phyloP scores from a whole-genome alignment of 2,329 filamentous ascomycete species.

The Colletotrichum tamarilloi region DNA sequence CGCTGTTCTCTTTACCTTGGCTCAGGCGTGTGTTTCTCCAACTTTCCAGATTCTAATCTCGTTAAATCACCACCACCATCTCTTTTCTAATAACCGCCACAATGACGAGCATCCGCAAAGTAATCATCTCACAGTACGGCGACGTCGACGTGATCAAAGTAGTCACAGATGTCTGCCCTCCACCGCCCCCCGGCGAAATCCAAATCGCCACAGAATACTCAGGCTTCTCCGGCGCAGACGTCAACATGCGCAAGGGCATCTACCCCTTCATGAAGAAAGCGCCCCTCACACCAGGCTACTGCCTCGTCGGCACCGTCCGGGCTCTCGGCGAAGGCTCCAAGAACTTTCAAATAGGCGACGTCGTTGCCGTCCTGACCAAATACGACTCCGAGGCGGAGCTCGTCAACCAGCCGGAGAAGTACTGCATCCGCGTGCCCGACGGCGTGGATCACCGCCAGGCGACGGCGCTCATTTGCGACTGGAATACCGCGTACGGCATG shows the following conservation, averaged over 20 bases:
- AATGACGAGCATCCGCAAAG: slow-evolving; percentile 53
- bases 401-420: slow-evolving; percentile 58
- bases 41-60: background rate
- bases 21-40: background rate
- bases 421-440: slow-evolving; percentile 54
- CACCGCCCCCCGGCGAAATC: slow-evolving; percentile 55
- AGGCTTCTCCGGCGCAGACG: slow-evolving; percentile 59
- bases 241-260: slow-evolving; percentile 60
- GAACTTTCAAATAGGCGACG: slow-evolving; percentile 45
- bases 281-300: slow-evolving; percentile 62
- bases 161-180: slow-evolving; percentile 46
- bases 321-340: slow-evolving; percentile 47
- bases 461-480: slow-evolving; percentile 56
- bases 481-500: slow-evolving; percentile 55
- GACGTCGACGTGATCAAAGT: slow-evolving; percentile 50
- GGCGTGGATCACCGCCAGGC: slow-evolving; percentile 53
- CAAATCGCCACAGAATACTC: slow-evolving; percentile 59
- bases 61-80: background rate
- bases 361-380: slow-evolving; percentile 49
- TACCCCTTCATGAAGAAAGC: slow-evolving; percentile 58
- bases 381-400: slow-evolving; percentile 58
- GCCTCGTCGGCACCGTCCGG: slow-evolving; percentile 55
- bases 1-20: background rate
- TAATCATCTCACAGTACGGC: slow-evolving; percentile 55
- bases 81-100: background rate